Conservation (phyloP, 768 basidiomycete species). For the Suillus spraguei region DNA sequence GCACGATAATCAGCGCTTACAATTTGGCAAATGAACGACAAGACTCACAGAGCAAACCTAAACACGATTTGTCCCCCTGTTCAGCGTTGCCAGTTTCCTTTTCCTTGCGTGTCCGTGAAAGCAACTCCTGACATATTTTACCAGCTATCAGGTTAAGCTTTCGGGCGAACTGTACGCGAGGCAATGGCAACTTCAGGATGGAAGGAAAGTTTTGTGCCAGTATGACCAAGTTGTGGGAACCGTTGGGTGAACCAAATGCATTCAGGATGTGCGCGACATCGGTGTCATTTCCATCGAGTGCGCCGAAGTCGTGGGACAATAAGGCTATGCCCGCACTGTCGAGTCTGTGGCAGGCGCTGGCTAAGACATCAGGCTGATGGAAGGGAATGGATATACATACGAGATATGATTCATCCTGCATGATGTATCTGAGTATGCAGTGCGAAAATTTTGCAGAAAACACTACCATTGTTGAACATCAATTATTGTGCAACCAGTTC, state of each 20-base stretch:
- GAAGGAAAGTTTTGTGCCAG: constrained; percentile 34
- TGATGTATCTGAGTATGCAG: not conserved
- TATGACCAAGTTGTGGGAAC: constrained; percentile 10
- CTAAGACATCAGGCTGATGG: not conserved
- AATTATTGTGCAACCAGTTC: not conserved
- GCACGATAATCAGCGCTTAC: not conserved
- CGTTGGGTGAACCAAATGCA: constrained; percentile 19
- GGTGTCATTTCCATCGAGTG: constrained; percentile 38
- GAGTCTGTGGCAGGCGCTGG: constrained; percentile 28
- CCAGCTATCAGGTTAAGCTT: constrained; percentile 33
- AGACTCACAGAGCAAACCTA: constrained; percentile 1
- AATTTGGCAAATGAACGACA: not conserved
- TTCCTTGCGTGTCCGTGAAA: constrained; percentile 36
- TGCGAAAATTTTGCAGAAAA: not conserved
- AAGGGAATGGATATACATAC: not conserved
- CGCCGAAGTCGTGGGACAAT: constrained; percentile 47
- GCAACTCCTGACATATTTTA: constrained; percentile 35
- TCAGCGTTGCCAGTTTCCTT: constrained; percentile 31
- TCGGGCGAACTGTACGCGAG: constrained; percentile 23
- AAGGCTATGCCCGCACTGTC: constrained; percentile 49
- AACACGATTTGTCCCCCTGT: constrained; percentile 1
- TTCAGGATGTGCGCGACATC: constrained; percentile 31
- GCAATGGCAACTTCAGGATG: constrained; percentile 35
- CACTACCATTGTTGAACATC: constrained; percentile 1
- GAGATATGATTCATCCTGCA: not conserved